Base-by-base conservation (phyloP, 1,139 yeast species). In the Saccharomycopsis phalli region DNA sequence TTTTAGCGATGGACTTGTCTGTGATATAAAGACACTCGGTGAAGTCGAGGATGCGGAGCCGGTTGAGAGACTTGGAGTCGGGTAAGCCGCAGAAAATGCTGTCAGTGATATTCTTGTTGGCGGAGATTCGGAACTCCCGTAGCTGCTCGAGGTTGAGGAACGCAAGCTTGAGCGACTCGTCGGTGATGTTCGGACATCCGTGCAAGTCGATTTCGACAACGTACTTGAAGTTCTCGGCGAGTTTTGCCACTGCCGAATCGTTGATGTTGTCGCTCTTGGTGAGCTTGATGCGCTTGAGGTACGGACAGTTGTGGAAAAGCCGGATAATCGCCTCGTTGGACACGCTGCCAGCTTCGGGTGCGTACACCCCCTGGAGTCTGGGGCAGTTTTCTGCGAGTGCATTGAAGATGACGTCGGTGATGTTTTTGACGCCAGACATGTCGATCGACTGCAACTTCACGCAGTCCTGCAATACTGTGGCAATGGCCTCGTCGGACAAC, bases 191-290 rank as follows among this genome's bases (percentile, higher is more conserved):
- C n/a, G 80, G 74, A 58, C 95, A 83, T 35, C 80, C 79, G 50
- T 87, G 91, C 41, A 91, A 68, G 61, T 91, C 97, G 40, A 91
- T 80, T 61, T 91, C 98, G 23, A 88, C 94, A 42, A 91, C 65
- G 39, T 80, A 68, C 34, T 80, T 81, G 58, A 97, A 88, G 54
- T 71, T 72, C 14, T 65, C 64, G 42, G 83, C 79, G 61, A 91
- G 66, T 21, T 68, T 68, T 36, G 63, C 53, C n/a, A 88, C 67
- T 16, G 83, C 69, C n/a, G 61, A 71, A 58, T 84, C 94, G 33
- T 80, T 74, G 46, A 91, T 71, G 44, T 70, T 68, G 31, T 62
- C 65, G 54, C 88, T 81, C 44, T 81, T 81, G 48, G 86, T 80
- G 41, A 91, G 70, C 53, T 86, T 86, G 44, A 91, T 75, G 52